Evolutionary conservation across 2,329 filamentous ascomycete genomes (phyloP), one percentile per base, ranked within the genome.

Genomic region (Colletotrichum paranaense): DNA sequence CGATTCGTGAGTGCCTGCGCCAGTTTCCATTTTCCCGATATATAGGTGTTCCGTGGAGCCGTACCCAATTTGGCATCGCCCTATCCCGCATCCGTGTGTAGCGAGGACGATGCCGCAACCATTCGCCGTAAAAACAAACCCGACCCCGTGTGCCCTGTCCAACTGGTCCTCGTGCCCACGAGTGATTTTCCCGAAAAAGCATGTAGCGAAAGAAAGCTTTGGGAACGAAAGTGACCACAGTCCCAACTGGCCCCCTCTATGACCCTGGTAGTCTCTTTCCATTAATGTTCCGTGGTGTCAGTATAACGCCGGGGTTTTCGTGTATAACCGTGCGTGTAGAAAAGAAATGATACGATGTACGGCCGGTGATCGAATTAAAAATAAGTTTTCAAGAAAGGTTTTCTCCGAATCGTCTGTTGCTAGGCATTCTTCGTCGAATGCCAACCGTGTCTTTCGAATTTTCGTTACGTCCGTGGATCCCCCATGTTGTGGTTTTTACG

Each of bases 211-310:
- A 8, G 12, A 30, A 53, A 62, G 28, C 28, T 28, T 59, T 58
- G 38, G 14, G 35, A 55, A 59, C 16, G 38, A 64, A 26, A 52
- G 19, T 28, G n/a, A 38, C 42, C 26, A 52, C 24, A 12, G 53
- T 52, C 22, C 53, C 53, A 4, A 26, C 28, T 32, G 5, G 38
- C 55, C 30, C 60, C 65, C 12, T 59, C 67, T 55, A 56, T 42
- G 42, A 70, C 60, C 66, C 58, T 62, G 67, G 52, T 65, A 53
- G 60, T 26, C 38, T 28, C 59, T 11, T 49, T 12, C 67, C 42
- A 70, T 70, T 70, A 70, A 55, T 70, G 26, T 66, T 62, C 42
- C 62, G 67, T 65, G 55, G 30, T 70, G 24, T 65, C 30, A 53
- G 60, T 65, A 53, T 26, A 58, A 12, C 49, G 38, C 30, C 22